Conservation (phyloP, 129 eudicot species). For the Helichrysum umbraculigerum region DNA sequence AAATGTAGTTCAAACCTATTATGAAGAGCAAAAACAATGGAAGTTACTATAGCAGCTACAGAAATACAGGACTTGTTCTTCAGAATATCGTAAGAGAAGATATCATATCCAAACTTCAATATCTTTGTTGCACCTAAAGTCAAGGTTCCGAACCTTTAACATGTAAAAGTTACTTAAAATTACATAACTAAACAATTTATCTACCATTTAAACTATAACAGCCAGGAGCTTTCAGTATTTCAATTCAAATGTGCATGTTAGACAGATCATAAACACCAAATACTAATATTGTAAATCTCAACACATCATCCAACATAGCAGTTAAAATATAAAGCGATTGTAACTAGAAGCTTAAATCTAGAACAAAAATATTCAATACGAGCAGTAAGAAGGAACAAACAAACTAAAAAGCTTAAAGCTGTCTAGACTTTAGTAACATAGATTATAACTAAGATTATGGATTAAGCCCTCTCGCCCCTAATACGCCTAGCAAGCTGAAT, state of each 20-base stretch:
- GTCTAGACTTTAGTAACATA: neutral
- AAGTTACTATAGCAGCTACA: too few relatives aligned
- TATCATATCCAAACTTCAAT: too few relatives aligned
- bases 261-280: neutral
- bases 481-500: constrained; percentile 52
- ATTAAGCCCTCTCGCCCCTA: constrained; percentile 45
- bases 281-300: neutral
- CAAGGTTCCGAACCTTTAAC: neutral
- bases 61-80: too few relatives aligned
- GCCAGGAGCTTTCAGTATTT: neutral
- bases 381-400: neutral
- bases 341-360: neutral
- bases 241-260: neutral
- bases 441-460: neutral
- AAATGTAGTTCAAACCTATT: too few relatives aligned
- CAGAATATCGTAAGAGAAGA: too few relatives aligned
- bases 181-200: too few relatives aligned
- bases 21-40: too few relatives aligned
- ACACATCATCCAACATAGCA: neutral
- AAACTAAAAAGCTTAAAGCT: neutral
- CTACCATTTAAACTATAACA: neutral
- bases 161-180: neutral
- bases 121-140: too few relatives aligned
- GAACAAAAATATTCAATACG: neutral
- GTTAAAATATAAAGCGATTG: neutral